Percentiles rank a stretch among this genome's conserved stretches.
Evolutionary conservation across 352 stramenopile genomes (phyloP).

Genomic region (Phytophthora citricola): DNA sequence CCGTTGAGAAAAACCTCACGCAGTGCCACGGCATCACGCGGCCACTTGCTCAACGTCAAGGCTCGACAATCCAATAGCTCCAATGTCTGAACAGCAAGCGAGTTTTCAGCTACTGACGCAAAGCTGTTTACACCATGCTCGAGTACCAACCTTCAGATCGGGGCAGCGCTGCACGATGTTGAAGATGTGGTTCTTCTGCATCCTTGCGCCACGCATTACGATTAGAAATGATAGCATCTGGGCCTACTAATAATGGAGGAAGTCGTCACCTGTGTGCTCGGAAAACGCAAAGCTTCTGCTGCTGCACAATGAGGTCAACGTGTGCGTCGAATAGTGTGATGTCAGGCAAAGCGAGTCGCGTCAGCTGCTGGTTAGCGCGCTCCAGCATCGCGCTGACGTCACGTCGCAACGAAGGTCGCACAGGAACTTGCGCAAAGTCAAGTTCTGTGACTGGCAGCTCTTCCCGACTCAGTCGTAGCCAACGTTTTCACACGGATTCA

Average conservation of each 20-base stretch:
- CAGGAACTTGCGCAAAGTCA: conserved; percentile 50
- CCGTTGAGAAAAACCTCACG: conserved; percentile 54
- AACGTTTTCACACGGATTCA: conserved; percentile 69
- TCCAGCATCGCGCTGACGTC: conserved; percentile 50
- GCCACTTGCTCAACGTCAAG: conserved; percentile 56
- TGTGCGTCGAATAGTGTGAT: conserved; percentile 54
- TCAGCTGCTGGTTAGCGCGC: conserved; percentile 43
- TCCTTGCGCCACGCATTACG: conserved; percentile 24
- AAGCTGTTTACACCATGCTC: neutral
- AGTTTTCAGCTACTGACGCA: conserved; percentile 7
- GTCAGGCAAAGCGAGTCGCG: conserved; percentile 48
- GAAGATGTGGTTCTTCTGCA: conserved; percentile 64
- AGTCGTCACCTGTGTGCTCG: conserved; percentile 47
- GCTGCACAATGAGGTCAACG: conserved; percentile 43
- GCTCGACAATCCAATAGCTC: conserved; percentile 66
- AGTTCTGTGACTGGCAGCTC: conserved; percentile 53
- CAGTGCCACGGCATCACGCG: conserved; percentile 32
- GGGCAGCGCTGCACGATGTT: conserved; percentile 45
- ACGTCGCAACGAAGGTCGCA: conserved; percentile 29
- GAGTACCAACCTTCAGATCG: conserved; percentile 37
- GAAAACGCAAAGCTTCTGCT: conserved; percentile 49
- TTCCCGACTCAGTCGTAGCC: conserved; percentile 46
- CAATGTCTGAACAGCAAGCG: conserved; percentile 41
- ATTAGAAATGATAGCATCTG: conserved; percentile 24
- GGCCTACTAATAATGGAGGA: neutral